A percentile compares a stretch with the other conserved stretches of the same genome.
Conservation (phyloP, 176 grass and related monocot genomes). For the Puya raimondii region DNA sequence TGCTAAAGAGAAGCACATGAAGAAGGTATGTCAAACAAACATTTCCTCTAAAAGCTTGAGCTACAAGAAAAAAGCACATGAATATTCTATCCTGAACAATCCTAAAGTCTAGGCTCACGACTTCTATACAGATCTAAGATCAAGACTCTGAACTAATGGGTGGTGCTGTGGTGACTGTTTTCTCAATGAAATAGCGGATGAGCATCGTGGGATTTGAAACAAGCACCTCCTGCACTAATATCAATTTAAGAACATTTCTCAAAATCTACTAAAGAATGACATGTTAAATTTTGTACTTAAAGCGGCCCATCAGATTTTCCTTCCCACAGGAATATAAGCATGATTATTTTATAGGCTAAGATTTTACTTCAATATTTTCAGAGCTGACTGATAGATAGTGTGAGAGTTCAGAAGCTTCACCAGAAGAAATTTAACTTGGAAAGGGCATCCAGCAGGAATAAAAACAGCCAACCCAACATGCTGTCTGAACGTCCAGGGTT, state of each 20-base stretch:
- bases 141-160: no score
- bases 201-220: no score
- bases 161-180: no score
- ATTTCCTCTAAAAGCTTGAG: no score
- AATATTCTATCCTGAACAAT: no score
- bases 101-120: no score
- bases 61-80: no score
- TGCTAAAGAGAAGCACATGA: no score
- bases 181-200: no score
- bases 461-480: conserved; percentile 84
- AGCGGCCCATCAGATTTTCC: neutral
- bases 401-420: conserved; percentile 23
- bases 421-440: conserved; percentile 88
- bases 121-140: no score
- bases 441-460: conserved; percentile 88
- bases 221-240: no score
- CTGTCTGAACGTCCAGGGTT: conserved; percentile 67
- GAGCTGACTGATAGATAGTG: neutral
- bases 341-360: neutral
- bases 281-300: neutral
- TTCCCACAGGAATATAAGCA: neutral
- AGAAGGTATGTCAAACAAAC: no score
- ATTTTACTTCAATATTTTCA: neutral
- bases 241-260: neutral
- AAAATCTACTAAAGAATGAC: neutral